Base-by-base conservation (phyloP, 345 rosid genomes). In the Dipteronia sinensis region DNA sequence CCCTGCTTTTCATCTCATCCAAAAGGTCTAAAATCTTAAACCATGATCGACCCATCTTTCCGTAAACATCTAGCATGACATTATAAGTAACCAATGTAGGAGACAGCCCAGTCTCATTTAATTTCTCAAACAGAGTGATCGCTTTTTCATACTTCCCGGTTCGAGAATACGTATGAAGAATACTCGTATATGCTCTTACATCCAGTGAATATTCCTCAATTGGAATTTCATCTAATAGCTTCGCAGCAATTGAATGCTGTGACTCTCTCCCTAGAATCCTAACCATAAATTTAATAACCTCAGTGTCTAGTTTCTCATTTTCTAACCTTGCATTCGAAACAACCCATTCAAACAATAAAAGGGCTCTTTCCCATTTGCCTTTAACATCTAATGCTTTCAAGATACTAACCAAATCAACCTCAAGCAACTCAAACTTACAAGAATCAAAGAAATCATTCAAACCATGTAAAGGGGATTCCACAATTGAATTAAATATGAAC, bases 11-110 rank as follows among this genome's bases (percentile, higher is more conserved):
- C 84, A 95, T 93, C 80, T 90, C 98, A 58, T 89, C 91, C 80
- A 95, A 75, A 56, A 95, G 88, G 2, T 49, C 55, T 23, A 90
- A 78, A 86, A 93, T 91, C 20, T 83, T 91, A 15, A 79, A 46
- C 93, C 97, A 91, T 5, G 98, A 95, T 42, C 94, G 81, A 56
- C 98, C 98, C 98, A 89, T 91, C 80, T 86, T 90, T 76, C 98
- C 98, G 66, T 86, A 91, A 82, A 88, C 98, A 85, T 93, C 94
- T 13, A 93, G 94, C 90, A 95, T 88, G 72, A 93, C 95, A 80
- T 95, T 95, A 78, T 91, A 95, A 67, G 98, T 95, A 17, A 95
- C 98, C 82, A 95, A 65, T 76, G 91, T 90, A 9, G 98, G 98
- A 20, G 86, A 82, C 75, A 93, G 67, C 3, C 98, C 94, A 25